Conservation (phyloP, 2,329 filamentous ascomycete genomes). For the Phoma sp. region DNA sequence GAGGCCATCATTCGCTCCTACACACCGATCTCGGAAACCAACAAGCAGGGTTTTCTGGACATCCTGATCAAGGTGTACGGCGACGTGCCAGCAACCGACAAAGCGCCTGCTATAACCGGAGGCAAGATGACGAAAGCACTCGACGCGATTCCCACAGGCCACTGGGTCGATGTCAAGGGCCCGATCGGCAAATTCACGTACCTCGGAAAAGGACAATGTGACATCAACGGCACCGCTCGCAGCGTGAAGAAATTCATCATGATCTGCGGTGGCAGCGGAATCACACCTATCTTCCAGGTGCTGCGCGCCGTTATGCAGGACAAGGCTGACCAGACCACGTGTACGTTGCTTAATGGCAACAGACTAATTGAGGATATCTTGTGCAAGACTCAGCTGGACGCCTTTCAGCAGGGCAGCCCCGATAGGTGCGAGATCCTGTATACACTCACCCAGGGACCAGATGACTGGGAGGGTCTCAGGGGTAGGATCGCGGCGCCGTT, state of each 20-base stretch:
- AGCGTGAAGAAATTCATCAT: slow-evolving; percentile 75
- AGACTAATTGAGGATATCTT: slow-evolving; percentile 80
- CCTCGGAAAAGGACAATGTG: slow-evolving; percentile 68
- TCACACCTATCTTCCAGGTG: slow-evolving; percentile 91
- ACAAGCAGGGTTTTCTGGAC: slow-evolving; percentile 68
- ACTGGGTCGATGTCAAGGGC: slow-evolving; percentile 75
- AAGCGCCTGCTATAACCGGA: slow-evolving; percentile 60
- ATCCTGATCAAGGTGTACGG: slow-evolving; percentile 85
- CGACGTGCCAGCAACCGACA: slow-evolving; percentile 54
- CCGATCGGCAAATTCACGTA: slow-evolving; percentile 88
- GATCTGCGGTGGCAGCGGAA: slow-evolving; percentile 87
- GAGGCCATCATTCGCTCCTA: slow-evolving; percentile 85
- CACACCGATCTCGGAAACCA: slow-evolving; percentile 76
- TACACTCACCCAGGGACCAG: slow-evolving; percentile 68
- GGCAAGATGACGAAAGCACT: slow-evolving; percentile 85
- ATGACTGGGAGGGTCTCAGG: slow-evolving; percentile 69
- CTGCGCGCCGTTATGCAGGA: slow-evolving; percentile 75
- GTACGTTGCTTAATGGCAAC: slow-evolving; percentile 80
- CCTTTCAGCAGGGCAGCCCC: slow-evolving; percentile 59
- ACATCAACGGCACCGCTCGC: slow-evolving; percentile 63
- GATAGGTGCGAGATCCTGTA: slow-evolving; percentile 70
- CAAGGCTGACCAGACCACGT: slow-evolving; percentile 66
- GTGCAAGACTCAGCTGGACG: slow-evolving; percentile 74
- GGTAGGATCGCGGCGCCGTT: slow-evolving; percentile 71
- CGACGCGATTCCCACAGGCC: slow-evolving; percentile 73